These are phyloP conservation scores for Fusarium pseudograminearum DNA, from an alignment of 2,329 filamentous ascomycete species.

Conservation along the genomic window DNA sequence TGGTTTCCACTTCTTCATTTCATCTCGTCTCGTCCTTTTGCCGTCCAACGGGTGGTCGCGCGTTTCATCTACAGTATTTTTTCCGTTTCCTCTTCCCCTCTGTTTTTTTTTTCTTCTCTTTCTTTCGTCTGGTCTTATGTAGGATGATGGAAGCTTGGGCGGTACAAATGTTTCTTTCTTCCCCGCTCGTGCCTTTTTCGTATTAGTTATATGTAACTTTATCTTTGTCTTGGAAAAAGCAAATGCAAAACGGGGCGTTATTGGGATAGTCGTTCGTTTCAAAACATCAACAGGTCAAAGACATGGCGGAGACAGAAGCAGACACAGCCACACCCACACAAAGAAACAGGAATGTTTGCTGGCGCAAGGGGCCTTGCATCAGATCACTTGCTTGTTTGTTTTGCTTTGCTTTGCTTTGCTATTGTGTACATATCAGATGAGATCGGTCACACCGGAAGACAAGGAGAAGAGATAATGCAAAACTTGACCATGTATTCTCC, in stretches of 20 bases:
- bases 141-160: conserved; percentile 2
- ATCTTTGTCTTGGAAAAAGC: not conserved
- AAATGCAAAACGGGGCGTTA: not conserved
- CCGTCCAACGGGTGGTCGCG: conserved; percentile 11
- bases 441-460: conserved; percentile 16
- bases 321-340: conserved; percentile 4
- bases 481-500: conserved; percentile 5
- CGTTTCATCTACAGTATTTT: conserved; percentile 35
- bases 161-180: not conserved
- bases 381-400: conserved; percentile 4
- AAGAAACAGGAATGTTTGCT: conserved; percentile 23
- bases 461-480: conserved; percentile 10
- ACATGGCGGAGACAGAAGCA: not conserved
- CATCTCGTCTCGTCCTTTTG: not conserved
- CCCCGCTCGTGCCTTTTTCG: conserved; percentile 2
- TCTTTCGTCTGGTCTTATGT: conserved; percentile 14
- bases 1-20: not conserved
- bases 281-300: conserved; percentile 5
- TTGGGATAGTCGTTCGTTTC: not conserved
- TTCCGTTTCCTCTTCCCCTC: not conserved
- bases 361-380: conserved; percentile 5
- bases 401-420: not conserved
- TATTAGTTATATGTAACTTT: not conserved
- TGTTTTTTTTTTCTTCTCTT: not conserved
- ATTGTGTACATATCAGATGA: conserved; percentile 17